Percentiles rank a stretch among this genome's conserved stretches.
phyloP scores from a whole-genome alignment of 805 yeast species.

The Saccharomyces cerevisiae region DNA sequence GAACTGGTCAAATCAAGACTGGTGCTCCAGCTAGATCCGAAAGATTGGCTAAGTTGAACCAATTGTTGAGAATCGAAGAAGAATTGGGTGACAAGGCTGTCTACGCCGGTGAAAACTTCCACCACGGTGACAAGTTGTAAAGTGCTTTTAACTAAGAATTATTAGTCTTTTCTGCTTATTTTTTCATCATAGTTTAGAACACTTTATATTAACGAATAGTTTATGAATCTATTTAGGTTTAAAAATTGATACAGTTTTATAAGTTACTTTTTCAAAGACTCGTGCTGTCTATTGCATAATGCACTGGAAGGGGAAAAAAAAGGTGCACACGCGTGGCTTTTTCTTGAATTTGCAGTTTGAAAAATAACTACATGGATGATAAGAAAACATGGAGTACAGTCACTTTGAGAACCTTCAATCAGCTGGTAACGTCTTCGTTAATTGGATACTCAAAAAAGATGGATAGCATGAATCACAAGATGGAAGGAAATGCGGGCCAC shows the following conservation, averaged over 20 bases:
- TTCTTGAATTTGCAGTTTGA: neutral
- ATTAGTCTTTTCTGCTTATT: slow-evolving; percentile 1
- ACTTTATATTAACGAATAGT: slow-evolving; percentile 6
- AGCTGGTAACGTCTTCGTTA: neutral
- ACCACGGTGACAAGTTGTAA: slow-evolving; percentile 39
- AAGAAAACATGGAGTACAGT: neutral
- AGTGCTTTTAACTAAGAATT: slow-evolving; percentile 4
- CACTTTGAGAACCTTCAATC: neutral
- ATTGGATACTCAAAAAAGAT: neutral
- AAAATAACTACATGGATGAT: neutral
- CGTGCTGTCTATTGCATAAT: too few species aligned
- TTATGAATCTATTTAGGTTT: slow-evolving; percentile 12
- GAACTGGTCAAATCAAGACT: slow-evolving; percentile 98
- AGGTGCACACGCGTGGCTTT: neutral
- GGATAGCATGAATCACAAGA: neutral
- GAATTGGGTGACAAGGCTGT: slow-evolving; percentile 96
- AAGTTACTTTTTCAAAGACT: neutral
- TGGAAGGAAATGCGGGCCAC: neutral
- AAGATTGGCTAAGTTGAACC: slow-evolving; percentile 98
- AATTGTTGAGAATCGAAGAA: slow-evolving; percentile 96
- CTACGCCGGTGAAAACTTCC: slow-evolving; percentile 92
- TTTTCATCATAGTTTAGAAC: slow-evolving; percentile 4
- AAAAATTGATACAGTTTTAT: slow-evolving; percentile 12
- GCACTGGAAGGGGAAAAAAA: neutral
- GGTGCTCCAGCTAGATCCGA: slow-evolving; percentile 99